Evolutionary conservation across 768 basidiomycete species (phyloP), one percentile per base, ranked within the genome.

Genomic region (Termitomyces titanicus): DNA sequence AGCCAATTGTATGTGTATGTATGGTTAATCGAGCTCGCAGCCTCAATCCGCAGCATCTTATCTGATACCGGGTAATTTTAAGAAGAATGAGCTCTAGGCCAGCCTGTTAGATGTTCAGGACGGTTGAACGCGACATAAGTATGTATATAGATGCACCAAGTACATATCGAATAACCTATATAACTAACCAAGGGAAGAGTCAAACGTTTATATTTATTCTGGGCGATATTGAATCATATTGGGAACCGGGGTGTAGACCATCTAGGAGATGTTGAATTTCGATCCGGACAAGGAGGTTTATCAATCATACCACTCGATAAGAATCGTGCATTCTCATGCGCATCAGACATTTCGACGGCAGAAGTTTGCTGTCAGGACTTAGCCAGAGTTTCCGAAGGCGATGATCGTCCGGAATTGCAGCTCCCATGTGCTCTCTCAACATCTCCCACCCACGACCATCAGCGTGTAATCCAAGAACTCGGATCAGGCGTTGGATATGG

Each of bases 281-380:
- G 55, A 43, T 11, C 6, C 10, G 20, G 17, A 38, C 34, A 29
- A 34, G 25, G 15, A 44, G 40, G 31, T 34, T 39, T 22, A 7
- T 29, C 31, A n/a, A 15, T 68, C 74, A 64, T 64, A 82, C 82
- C 66, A 82, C 79, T 44, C 81, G 75, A 56, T 83, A 83, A 38
- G 79, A 74, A 51, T 79, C 79, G 42, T 76, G 73, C 68, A 83
- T 70, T 22, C 81, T 73, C 82, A 84, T 84, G 24, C 80, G 74
- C 74, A 84, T 69, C 37, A 84, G 64, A 61, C 82, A 83, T 61
- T 84, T 84, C 7, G 81, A 82, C 10, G 75, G 66, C 3, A 84
- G 73, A 38, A 71, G 68, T 43, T 59, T 64, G 54, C 66, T 71
- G 27, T 67, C 68, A 15, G 75, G 68, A 50, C 69, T 69, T 61